Evolutionary conservation across 345 rosid species (phyloP).

Genomic region (Mercurialis annua): DNA sequence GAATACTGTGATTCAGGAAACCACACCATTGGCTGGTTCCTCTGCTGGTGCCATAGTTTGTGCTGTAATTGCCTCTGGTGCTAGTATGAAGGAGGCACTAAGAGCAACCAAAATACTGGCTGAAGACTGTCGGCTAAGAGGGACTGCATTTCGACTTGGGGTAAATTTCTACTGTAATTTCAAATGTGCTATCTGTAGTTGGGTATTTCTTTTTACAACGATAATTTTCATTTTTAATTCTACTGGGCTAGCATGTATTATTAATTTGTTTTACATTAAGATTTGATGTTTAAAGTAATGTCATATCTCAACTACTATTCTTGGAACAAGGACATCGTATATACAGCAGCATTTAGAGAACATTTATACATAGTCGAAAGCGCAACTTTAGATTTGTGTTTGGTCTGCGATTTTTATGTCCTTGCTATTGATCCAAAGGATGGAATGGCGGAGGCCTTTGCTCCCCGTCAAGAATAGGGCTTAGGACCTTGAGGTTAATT

Average conservation of each 20-base stretch:
- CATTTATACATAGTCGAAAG: background rate
- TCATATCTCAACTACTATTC: background rate
- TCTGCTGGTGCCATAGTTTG: conserved; percentile 94
- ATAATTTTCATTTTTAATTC: background rate
- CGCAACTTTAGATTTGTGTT: background rate
- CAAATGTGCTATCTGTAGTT: background rate
- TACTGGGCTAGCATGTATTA: background rate
- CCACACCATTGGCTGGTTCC: conserved; percentile 87
- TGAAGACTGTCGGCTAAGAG: conserved; percentile 70
- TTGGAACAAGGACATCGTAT: background rate
- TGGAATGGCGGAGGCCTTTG: too few relatives aligned
- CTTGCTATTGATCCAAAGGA: too few relatives aligned
- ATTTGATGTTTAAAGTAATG: background rate
- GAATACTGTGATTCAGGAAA: conserved; percentile 48
- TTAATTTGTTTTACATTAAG: background rate
- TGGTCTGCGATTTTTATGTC: background rate
- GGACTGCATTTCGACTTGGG: conserved; percentile 96
- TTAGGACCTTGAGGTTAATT: too few relatives aligned
- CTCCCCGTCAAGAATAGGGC: too few relatives aligned
- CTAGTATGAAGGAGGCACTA: conserved; percentile 70
- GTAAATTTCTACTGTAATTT: conserved; percentile 37
- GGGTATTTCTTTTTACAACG: background rate
- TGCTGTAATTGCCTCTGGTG: conserved; percentile 80
- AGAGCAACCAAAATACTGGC: conserved; percentile 66
- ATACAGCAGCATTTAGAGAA: background rate